Percentiles rank a stretch among this genome's conserved stretches.
These are phyloP conservation scores for Aspergillus fischeri DNA, from an alignment of 2,329 filamentous ascomycete genomes.

Conservation along the genomic window DNA sequence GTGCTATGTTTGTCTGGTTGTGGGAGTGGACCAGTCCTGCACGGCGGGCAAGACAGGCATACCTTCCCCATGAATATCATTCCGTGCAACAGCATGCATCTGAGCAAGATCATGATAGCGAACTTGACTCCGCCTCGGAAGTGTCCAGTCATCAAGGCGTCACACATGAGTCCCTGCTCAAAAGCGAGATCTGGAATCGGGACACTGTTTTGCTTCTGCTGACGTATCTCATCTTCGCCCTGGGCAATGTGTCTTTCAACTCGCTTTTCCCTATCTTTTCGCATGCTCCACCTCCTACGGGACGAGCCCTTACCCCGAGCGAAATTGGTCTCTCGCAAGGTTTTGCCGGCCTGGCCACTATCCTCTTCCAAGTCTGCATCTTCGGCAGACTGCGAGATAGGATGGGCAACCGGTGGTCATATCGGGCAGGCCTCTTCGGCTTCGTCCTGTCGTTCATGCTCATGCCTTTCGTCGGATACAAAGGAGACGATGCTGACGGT, in stretches of 20 bases:
- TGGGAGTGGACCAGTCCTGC: conserved; percentile 64
- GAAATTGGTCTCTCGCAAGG: conserved; percentile 84
- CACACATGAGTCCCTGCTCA: conserved; percentile 47
- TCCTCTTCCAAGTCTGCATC: conserved; percentile 81
- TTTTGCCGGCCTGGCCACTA: conserved; percentile 78
- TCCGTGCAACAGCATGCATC: conserved; percentile 22
- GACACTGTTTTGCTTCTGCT: conserved; percentile 77
- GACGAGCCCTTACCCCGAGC: conserved; percentile 68
- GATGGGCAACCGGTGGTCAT: conserved; percentile 81
- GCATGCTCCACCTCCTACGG: conserved; percentile 68
- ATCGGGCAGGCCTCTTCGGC: conserved; percentile 71
- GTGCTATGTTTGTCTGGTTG: conserved; percentile 61
- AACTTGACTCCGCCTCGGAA: conserved; percentile 43
- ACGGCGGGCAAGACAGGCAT: conserved; percentile 56
- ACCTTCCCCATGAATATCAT: conserved; percentile 30
- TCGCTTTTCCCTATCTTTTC: conserved; percentile 93
- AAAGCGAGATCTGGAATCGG: conserved; percentile 65
- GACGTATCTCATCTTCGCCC: conserved; percentile 89
- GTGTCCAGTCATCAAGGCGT: conserved; percentile 36
- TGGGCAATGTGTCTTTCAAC: conserved; percentile 93
- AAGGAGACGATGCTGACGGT: conserved; percentile 56
- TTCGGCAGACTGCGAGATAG: conserved; percentile 75
- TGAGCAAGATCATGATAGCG: conserved; percentile 38
- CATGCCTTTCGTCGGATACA: conserved; percentile 87
- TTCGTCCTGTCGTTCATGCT: conserved; percentile 78